Evolutionary conservation across 768 basidiomycete species (phyloP), one percentile per base, ranked within the genome.

Genomic region (Lentinula raphanica): DNA sequence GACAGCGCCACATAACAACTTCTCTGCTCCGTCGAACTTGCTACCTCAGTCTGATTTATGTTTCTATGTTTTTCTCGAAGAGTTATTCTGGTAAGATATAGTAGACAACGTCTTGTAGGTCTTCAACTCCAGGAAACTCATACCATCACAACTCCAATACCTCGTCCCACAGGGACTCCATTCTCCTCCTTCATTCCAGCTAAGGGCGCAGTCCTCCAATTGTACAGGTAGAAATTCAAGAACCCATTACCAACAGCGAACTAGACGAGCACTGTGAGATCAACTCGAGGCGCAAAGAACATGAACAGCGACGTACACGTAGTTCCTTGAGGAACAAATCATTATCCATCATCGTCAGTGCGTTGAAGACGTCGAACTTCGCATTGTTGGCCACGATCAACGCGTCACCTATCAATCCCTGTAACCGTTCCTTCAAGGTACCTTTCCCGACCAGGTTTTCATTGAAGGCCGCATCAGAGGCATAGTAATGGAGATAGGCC

Each of bases 281-380:
- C n/a, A 44, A 12, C 25, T 17, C 13, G 13, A 32, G 28, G 17
- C 12, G 17, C 31, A 27, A 15, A 19, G 11, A 9, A 5, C 8
- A 32, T n/a, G 39, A 60, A 12, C 49, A 36, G 49, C 50, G 42
- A 63, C 77, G 51, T 64, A 89, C 94, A 84, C 91, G 92, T 54
- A 96, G 80, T 55, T 94, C 91, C 31, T 83, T 75, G 54, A 99
- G 69, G 71, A 99, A 86, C 46, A 80, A 68, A 56, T 84, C 79
- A 70, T 98, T 99, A 70, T 99, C 97, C 89, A 98, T 94, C 62
- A 97, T 70, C 15, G 95, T 95, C 66, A 98, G 71, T 1, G 91
- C 92, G 70, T 99, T 99, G 72, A 98, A 86, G 13, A 99, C 97
- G 68, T 99, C 97, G 66, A 99, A 98, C 39, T 86, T 86, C 48